Percentiles rank a stretch among this genome's conserved stretches.
phyloP scores from a whole-genome alignment of 2,329 filamentous ascomycete species.

The Biscogniauxia sp. region DNA sequence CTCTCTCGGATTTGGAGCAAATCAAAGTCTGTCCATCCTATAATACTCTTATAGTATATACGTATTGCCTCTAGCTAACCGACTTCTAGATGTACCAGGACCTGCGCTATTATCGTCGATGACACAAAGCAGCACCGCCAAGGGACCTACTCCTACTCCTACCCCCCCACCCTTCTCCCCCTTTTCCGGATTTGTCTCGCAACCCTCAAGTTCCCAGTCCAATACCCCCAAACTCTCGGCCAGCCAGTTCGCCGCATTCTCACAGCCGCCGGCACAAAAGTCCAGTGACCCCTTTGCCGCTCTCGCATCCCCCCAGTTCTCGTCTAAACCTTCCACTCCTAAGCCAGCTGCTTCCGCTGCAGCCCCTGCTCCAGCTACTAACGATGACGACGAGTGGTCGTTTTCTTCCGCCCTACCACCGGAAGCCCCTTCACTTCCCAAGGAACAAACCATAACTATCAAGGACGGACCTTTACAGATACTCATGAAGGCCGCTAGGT shows the following conservation, averaged over 20 bases:
- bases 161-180: conserved; percentile 50
- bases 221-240: conserved; percentile 51
- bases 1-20: conserved; percentile 73
- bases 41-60: not conserved
- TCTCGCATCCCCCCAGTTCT: conserved; percentile 41
- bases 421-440: conserved; percentile 51
- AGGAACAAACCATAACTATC: conserved; percentile 63
- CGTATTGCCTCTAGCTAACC: conserved; percentile 25
- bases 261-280: conserved; percentile 40
- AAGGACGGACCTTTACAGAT: conserved; percentile 70
- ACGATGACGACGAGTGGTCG: conserved; percentile 88
- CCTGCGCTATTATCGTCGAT: conserved; percentile 63
- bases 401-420: conserved; percentile 83
- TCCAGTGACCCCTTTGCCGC: conserved; percentile 53
- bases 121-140: conserved; percentile 59
- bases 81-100: conserved; percentile 56
- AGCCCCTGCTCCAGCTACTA: conserved; percentile 29
- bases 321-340: conserved; percentile 37
- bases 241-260: conserved; percentile 46
- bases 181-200: conserved; percentile 55
- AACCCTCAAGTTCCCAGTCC: conserved; percentile 48
- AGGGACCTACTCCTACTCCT: conserved; percentile 36
- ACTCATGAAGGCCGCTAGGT: conserved; percentile 67
- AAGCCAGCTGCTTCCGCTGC: conserved; percentile 24
- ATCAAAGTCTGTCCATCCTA: conserved; percentile 58